Evolutionary conservation across 257 asterid species (phyloP).

Genomic region (Scutellaria barbata): DNA sequence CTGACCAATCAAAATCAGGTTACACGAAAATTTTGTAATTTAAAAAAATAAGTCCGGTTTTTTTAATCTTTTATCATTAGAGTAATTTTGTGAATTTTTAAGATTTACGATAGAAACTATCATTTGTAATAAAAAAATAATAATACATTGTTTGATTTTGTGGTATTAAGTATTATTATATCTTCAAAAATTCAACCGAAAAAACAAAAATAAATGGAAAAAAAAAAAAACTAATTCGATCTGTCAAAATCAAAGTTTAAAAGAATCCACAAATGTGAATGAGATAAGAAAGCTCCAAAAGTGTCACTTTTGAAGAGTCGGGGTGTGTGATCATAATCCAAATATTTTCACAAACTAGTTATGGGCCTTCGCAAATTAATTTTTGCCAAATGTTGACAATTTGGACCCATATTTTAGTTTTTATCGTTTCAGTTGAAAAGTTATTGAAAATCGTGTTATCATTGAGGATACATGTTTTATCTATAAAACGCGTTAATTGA

Average conservation of each 20-base stretch:
- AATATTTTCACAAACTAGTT: conserved; percentile 7
- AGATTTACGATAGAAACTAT: no score
- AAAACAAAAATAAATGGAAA: background rate
- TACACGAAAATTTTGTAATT: no score
- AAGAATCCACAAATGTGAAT: conserved; percentile 8
- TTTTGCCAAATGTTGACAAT: conserved; percentile 30
- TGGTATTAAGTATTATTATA: no score
- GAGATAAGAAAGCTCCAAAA: conserved; percentile 32
- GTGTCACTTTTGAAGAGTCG: conserved; percentile 37
- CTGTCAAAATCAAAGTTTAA: background rate
- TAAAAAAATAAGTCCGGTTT: no score
- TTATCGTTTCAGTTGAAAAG: background rate
- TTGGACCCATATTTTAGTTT: conserved; percentile 29
- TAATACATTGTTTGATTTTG: no score
- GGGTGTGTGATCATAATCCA: conserved; percentile 22
- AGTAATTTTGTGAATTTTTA: no score
- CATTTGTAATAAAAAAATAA: no score
- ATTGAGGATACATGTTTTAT: background rate
- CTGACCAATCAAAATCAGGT: no score
- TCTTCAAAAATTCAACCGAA: no score
- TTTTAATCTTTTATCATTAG: no score
- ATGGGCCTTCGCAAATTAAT: conserved; percentile 9
- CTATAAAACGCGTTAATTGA: background rate
- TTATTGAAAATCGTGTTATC: background rate
- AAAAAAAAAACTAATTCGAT: background rate